Conservation (phyloP, 176 grass and related monocot species). For the Neostapfia colusana region DNA sequence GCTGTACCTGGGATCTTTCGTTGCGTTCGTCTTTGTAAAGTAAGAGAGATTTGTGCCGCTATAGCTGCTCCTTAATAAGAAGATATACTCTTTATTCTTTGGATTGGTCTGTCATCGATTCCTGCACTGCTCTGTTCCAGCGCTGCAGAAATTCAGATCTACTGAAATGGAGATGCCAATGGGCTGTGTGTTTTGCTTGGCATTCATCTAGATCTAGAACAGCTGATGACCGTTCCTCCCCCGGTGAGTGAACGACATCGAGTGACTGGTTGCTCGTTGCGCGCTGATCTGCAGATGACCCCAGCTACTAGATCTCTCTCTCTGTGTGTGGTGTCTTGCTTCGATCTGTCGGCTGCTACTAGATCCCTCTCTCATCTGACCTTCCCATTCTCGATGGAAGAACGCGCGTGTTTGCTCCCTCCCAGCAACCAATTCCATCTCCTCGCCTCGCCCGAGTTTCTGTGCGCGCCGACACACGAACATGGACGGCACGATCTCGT, state of each 20-base stretch:
- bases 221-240: background rate
- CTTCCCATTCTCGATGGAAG: background rate
- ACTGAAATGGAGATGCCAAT: no score
- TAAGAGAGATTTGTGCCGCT: slow-evolving; percentile 20
- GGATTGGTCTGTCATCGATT: background rate
- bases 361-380: background rate
- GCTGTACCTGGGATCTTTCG: slow-evolving; percentile 18
- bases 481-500: background rate
- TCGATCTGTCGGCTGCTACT: background rate
- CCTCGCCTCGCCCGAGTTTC: background rate
- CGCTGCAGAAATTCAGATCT: background rate
- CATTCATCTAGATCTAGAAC: slow-evolving; percentile 13
- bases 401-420: background rate
- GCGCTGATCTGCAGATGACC: background rate
- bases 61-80: slow-evolving; percentile 3
- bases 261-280: background rate
- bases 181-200: background rate
- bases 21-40: slow-evolving; percentile 38
- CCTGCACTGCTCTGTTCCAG: background rate
- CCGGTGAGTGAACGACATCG: background rate
- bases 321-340: background rate
- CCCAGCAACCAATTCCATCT: background rate
- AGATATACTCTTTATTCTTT: slow-evolving; percentile 38
- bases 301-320: background rate
- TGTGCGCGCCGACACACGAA: background rate